Evolutionary conservation across 2,329 filamentous ascomycete species (phyloP).

Genomic region (Apiospora malaysiana): DNA sequence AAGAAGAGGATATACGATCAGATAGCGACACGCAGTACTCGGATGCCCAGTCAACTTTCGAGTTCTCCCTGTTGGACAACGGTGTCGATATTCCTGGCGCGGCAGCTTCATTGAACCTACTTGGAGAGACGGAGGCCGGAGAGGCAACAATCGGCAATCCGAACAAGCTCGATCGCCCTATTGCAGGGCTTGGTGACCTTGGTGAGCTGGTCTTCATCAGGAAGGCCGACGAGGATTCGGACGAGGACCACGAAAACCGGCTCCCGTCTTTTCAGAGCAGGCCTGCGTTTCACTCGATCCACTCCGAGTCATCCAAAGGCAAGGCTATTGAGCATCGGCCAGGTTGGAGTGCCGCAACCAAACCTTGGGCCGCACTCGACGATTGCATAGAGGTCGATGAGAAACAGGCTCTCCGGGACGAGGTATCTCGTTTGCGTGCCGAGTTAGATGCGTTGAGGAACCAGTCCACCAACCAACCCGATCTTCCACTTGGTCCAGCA

Average conservation of each 20-base stretch:
- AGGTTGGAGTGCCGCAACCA: conserved; percentile 21
- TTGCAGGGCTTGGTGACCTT: neutral
- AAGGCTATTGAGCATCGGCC: conserved; percentile 2
- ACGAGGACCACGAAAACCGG: neutral
- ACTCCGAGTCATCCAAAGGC: neutral
- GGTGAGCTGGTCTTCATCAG: conserved; percentile 8
- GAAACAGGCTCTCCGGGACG: conserved; percentile 19
- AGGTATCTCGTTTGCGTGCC: conserved; percentile 23
- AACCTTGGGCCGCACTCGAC: conserved; percentile 23
- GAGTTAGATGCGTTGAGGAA: conserved; percentile 22
- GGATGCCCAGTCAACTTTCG: conserved; percentile 13
- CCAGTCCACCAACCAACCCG: neutral
- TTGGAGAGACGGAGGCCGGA: neutral
- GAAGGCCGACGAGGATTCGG: neutral
- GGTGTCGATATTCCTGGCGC: conserved; percentile 4
- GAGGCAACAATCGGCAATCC: neutral
- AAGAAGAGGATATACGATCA: conserved; percentile 8
- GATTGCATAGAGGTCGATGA: conserved; percentile 7
- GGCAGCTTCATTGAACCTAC: neutral
- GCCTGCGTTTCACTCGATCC: conserved; percentile 3
- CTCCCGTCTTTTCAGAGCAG: conserved; percentile 1
- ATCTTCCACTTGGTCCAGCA: neutral
- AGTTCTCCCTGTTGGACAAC: conserved; percentile 7
- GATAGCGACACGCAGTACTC: conserved; percentile 17
- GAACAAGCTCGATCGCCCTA: neutral